A percentile compares a stretch with the other conserved stretches of the same genome.
phyloP scores from a whole-genome alignment of 257 asterid genomes.

The Coffea eugenioides region DNA sequence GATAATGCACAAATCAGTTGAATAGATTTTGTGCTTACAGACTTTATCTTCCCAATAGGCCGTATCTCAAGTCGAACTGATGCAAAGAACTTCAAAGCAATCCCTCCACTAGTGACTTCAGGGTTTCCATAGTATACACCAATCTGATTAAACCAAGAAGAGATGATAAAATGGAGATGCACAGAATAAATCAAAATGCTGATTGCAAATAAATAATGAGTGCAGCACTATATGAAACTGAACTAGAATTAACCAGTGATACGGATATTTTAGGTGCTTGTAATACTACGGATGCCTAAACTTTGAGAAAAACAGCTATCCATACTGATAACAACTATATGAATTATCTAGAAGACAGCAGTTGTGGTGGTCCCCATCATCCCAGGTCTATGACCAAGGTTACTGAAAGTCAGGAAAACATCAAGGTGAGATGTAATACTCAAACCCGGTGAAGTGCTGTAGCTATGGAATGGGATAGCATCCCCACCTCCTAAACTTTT shows the following conservation, averaged over 20 bases:
- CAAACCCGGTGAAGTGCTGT: background rate
- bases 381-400: background rate
- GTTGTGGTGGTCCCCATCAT: background rate
- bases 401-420: slow-evolving; percentile 12
- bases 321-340: background rate
- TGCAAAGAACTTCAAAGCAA: slow-evolving; percentile 96
- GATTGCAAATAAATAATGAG: background rate
- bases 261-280: background rate
- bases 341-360: background rate
- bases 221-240: background rate
- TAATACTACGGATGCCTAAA: background rate
- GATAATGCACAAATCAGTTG: slow-evolving; percentile 6
- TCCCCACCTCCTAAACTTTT: no score
- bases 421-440: slow-evolving; percentile 3
- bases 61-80: slow-evolving; percentile 99
- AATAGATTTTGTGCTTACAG: slow-evolving; percentile 54
- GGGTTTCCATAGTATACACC: slow-evolving; percentile 98
- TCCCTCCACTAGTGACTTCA: slow-evolving; percentile 99
- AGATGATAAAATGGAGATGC: slow-evolving; percentile 14
- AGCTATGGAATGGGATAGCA: no score
- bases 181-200: slow-evolving; percentile 12
- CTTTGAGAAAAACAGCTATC: background rate
- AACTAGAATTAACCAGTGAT: background rate
- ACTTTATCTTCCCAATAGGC: slow-evolving; percentile 91
- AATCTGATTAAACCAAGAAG: slow-evolving; percentile 52